Base-by-base conservation (phyloP, 306 rosid genomes). In the Glycine tomentella region DNA sequence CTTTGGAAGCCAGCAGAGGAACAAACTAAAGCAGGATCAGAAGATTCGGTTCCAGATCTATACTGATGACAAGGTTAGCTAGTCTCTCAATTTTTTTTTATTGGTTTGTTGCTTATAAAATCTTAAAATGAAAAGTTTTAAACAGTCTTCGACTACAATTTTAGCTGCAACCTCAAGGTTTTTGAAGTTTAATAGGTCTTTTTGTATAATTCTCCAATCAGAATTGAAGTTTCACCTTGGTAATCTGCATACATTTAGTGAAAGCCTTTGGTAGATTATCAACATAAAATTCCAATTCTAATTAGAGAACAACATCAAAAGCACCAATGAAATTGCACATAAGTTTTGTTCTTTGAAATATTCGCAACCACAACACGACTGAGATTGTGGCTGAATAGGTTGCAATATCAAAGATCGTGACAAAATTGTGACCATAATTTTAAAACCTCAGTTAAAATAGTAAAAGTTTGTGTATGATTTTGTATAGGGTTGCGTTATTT, bases 61-160 rank as follows among this genome's bases (percentile, higher is more conserved):
- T 73, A 33, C 84, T 9, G 89, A 88, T 65, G 94, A 88, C 78
- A 92, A 91, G 98, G 98, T 94, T 44, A 42, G 89, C 20, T 66
- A 66, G n/a, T 69, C 42, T 75, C 45, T 75, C 45, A 36, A 15
- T 3, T 0, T 10, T 57, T 17, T 55, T n/a, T n/a, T n/a, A n/a
- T 9, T 9, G 36, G 2, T 67, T 67, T 48, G 40, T 33, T 42
- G 44, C 15, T 17, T 73, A 10, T 3, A 10, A 53, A 33, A 17
- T 55, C 31, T 42, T 42, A 42, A n/a, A 55, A 51, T 51, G 7
- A 51, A 13, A 52, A 14, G 15, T 51, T 51, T 5, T 50, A 14
- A 12, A 42, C 9, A 0, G 9, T 42, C 46, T 4, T 12, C 4
- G 44, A 38, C 44, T 5, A 1, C 55, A 46, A 46, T 46, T 51